phyloP scores from a whole-genome alignment of 2,329 filamentous ascomycete genomes.

The Ophiostoma pallidulum region DNA sequence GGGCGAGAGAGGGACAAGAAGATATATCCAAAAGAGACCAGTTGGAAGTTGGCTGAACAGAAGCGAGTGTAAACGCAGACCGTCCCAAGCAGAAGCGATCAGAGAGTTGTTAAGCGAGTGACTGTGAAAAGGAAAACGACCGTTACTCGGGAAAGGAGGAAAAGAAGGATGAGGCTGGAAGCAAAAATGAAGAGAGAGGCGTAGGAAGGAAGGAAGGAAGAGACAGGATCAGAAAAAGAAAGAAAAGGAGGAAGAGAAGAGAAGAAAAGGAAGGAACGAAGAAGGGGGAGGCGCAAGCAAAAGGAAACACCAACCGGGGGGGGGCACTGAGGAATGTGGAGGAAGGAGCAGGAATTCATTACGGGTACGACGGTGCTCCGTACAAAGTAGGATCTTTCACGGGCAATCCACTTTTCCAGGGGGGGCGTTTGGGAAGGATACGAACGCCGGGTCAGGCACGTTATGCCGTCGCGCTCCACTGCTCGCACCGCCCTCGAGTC shows the following conservation, averaged over 20 bases:
- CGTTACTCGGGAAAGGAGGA: background rate
- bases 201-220: background rate
- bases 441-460: too few species aligned
- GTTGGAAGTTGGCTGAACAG: background rate
- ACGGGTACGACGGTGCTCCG: background rate
- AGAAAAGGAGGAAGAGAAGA: background rate
- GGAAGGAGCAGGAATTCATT: slow-evolving; percentile 5
- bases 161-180: background rate
- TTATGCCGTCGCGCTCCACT: too few species aligned
- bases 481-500: too few species aligned
- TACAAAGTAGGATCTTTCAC: background rate
- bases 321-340: slow-evolving; percentile 5
- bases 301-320: background rate
- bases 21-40: background rate
- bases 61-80: slow-evolving; percentile 8
- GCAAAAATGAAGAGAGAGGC: background rate
- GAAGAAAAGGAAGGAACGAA: background rate
- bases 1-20: background rate
- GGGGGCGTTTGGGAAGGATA: too few species aligned
- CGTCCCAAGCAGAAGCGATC: background rate
- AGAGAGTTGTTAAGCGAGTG: slow-evolving; percentile 4
- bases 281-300: background rate
- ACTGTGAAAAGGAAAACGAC: slow-evolving; percentile 5
- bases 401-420: slow-evolving; percentile 1
- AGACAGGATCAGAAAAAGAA: slow-evolving; percentile 1